Evolutionary conservation across 169 alveolate genomes (phyloP).

Genomic region (Plasmodium malariae): DNA sequence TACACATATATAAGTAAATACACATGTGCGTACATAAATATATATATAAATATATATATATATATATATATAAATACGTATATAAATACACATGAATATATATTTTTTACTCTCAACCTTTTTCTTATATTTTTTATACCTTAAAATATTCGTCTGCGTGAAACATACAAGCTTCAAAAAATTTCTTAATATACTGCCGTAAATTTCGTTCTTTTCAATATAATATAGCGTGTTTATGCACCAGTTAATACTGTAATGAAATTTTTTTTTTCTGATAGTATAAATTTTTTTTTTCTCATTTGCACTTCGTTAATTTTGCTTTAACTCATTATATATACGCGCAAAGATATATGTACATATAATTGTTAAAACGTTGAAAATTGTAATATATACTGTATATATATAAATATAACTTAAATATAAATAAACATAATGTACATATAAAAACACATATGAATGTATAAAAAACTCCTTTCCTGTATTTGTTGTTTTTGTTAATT

Average conservation of each 20-base stretch:
- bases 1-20: neutral
- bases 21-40: neutral
- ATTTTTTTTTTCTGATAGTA: conserved; percentile 5
- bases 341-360: neutral
- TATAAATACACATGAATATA: neutral
- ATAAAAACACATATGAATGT: no score
- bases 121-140: conserved; percentile 29
- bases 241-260: conserved; percentile 16
- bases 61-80: neutral
- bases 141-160: conserved; percentile 10
- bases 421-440: no score
- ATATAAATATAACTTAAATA: no score
- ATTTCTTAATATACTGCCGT: conserved; percentile 5
- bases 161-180: conserved; percentile 4
- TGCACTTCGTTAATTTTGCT: conserved; percentile 21
- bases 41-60: no score
- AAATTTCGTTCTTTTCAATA: conserved; percentile 11
- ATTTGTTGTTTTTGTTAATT: neutral
- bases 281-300: conserved; percentile 42
- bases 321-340: neutral
- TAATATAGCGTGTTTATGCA: conserved; percentile 44
- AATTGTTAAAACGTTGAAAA: neutral
- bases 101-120: neutral
- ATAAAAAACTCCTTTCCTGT: no score
- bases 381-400: neutral